phyloP scores from a whole-genome alignment of 495 filamentous ascomycete species.

The Podospora pseudopauciseta region DNA sequence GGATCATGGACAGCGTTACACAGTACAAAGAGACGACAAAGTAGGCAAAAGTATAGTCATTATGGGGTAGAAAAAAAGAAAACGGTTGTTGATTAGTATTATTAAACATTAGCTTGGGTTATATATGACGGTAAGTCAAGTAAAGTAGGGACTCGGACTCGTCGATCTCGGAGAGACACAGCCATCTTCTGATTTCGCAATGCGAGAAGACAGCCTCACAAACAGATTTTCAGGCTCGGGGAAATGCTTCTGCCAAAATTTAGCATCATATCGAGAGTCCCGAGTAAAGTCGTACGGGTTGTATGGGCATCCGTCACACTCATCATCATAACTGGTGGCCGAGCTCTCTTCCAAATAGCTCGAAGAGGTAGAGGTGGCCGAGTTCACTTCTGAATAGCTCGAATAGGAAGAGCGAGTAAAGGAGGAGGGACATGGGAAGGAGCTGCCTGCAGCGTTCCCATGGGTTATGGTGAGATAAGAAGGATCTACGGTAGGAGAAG shows the following conservation, averaged over 20 bases:
- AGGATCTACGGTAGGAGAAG: background rate
- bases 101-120: background rate
- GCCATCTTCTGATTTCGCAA: background rate
- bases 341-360: background rate
- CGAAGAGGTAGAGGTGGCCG: background rate
- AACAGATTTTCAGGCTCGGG: background rate
- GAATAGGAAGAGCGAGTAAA: background rate
- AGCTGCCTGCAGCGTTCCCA: background rate
- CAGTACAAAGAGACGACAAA: background rate
- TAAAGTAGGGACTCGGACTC: background rate
- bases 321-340: background rate
- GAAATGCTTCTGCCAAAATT: background rate
- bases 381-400: background rate
- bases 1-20: background rate
- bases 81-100: background rate
- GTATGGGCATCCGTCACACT: background rate
- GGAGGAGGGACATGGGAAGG: background rate
- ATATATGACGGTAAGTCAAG: background rate
- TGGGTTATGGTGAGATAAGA: background rate
- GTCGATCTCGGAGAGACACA: background rate
- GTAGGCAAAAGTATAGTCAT: background rate
- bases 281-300: background rate
- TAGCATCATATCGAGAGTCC: background rate
- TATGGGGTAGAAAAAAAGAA: background rate
- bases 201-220: background rate